phyloP scores from a whole-genome alignment of 805 yeast species.

The Metschnikowia borealis region DNA sequence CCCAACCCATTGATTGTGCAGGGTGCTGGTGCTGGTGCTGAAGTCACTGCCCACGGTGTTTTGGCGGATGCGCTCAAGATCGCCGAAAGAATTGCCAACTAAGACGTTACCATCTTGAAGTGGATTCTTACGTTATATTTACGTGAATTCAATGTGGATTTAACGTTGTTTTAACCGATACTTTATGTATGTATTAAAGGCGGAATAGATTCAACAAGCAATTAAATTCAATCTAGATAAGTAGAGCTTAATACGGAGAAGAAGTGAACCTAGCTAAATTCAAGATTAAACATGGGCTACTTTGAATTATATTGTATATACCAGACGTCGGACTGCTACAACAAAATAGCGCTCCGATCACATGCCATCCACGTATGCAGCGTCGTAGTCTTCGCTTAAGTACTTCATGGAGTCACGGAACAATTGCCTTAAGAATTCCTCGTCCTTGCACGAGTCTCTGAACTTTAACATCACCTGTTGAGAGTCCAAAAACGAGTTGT shows the following conservation, averaged over 20 bases:
- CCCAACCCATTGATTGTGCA: constrained; percentile 89
- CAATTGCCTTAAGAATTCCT: constrained; percentile 43
- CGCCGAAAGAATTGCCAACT: constrained; percentile 73
- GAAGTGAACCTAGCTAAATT: no score
- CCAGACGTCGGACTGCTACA: no score
- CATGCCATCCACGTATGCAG: constrained; percentile 14
- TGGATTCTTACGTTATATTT: neutral
- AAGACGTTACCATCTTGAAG: neutral
- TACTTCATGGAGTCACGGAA: constrained; percentile 56
- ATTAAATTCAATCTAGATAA: no score
- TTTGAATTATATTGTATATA: no score
- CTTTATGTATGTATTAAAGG: no score
- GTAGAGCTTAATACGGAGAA: no score
- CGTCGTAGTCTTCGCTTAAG: constrained; percentile 36
- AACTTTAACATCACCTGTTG: constrained; percentile 72
- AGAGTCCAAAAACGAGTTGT: constrained; percentile 49
- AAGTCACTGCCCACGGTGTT: constrained; percentile 75
- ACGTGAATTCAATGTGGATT: neutral
- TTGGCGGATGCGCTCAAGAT: constrained; percentile 89
- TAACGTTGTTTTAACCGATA: neutral
- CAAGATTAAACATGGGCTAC: no score
- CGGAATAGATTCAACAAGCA: no score
- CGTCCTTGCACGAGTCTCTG: constrained; percentile 56
- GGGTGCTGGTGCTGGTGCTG: constrained; percentile 95
- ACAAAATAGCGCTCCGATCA: neutral